Conservation (phyloP, 345 rosid genomes). For the Corchorus capsularis region DNA sequence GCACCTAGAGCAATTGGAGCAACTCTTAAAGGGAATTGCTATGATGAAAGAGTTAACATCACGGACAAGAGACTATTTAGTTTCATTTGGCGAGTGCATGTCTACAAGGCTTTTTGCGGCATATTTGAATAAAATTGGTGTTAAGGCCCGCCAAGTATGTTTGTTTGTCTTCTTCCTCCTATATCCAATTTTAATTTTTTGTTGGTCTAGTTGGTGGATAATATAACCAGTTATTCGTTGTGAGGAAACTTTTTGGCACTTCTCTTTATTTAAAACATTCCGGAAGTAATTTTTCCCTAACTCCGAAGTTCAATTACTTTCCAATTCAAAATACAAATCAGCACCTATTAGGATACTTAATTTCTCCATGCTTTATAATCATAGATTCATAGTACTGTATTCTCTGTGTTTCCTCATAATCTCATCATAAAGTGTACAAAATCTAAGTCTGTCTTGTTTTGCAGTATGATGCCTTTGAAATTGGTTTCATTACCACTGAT, state of each 20-base stretch:
- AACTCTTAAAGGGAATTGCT: slow-evolving; percentile 90
- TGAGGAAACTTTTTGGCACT: not conserved
- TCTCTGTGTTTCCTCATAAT: not conserved
- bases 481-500: slow-evolving; percentile 95
- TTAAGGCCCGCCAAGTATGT: slow-evolving; percentile 88
- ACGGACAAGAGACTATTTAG: slow-evolving; percentile 81
- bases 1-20: slow-evolving; percentile 81
- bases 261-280: not conserved
- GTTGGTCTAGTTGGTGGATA: not conserved
- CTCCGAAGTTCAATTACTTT: not conserved
- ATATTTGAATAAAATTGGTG: slow-evolving; percentile 75
- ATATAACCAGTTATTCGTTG: not conserved
- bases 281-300: not conserved
- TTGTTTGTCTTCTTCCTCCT: not conserved
- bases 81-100: slow-evolving; percentile 98
- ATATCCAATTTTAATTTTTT: not conserved
- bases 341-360: not conserved
- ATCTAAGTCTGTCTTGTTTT: slow-evolving; percentile 22
- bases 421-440: not conserved
- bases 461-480: slow-evolving; percentile 98
- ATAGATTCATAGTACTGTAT: not conserved
- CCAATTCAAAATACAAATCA: not conserved
- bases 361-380: not conserved
- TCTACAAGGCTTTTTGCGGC: slow-evolving; percentile 97
- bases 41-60: slow-evolving; percentile 96